A percentile compares a stretch with the other conserved stretches of the same genome.
Evolutionary conservation across 176 grass and related monocot species (phyloP).

Genomic region (Phoenix roebelenii): DNA sequence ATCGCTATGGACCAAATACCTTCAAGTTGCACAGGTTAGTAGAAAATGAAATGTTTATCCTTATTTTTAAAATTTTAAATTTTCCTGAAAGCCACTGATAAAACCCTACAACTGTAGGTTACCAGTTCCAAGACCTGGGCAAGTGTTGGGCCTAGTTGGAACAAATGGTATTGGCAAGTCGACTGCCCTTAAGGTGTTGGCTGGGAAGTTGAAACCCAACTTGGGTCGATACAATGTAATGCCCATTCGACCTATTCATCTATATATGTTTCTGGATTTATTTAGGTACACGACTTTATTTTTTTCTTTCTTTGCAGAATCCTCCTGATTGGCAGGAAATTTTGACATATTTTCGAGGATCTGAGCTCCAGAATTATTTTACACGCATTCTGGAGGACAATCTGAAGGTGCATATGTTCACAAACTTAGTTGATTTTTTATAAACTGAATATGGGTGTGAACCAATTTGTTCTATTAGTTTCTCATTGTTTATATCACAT

Average conservation of each 20-base stretch:
- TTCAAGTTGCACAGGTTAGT: constrained; percentile 74
- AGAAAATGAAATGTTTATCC: background rate
- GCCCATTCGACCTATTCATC: background rate
- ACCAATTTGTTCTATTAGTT: too few species aligned
- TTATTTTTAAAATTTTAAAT: background rate
- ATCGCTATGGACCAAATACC: constrained; percentile 80
- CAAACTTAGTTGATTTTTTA: too few species aligned
- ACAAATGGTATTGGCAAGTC: constrained; percentile 88
- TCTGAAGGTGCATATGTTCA: constrained; percentile 39
- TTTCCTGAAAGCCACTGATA: background rate
- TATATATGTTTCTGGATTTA: too few species aligned
- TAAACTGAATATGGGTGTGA: too few species aligned
- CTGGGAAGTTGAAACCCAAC: constrained; percentile 71
- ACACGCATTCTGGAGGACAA: constrained; percentile 59
- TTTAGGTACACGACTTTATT: background rate
- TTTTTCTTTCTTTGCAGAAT: constrained; percentile 43
- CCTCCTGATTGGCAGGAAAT: constrained; percentile 72
- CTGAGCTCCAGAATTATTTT: constrained; percentile 79
- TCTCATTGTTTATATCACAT: too few species aligned
- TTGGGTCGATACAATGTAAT: constrained; percentile 74
- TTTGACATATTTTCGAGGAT: constrained; percentile 65
- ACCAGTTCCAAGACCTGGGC: constrained; percentile 75
- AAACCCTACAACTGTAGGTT: constrained; percentile 26
- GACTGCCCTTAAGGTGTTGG: constrained; percentile 64
- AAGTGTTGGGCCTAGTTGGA: constrained; percentile 67